These are phyloP conservation scores for Annulohypoxylon moriforme DNA, from an alignment of 495 filamentous ascomycete genomes.

Conservation along the genomic window DNA sequence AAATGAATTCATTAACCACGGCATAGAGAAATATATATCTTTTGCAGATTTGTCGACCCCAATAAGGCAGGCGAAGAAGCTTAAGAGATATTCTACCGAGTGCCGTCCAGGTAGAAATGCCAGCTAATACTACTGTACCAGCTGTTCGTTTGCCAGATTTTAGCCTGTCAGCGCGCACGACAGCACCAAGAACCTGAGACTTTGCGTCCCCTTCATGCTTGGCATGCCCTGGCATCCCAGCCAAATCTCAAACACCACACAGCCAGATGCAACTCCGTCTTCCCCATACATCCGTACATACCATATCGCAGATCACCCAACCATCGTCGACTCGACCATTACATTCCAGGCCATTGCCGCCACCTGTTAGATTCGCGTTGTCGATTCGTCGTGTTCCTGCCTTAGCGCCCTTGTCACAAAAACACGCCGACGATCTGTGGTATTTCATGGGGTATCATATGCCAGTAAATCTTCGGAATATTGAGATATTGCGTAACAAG, in stretches of 20 bases:
- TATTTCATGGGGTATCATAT: background rate
- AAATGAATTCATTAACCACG: background rate
- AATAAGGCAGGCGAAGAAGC: conserved; percentile 14
- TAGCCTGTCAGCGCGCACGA: conserved; percentile 10
- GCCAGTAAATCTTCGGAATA: conserved; percentile 10
- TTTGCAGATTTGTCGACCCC: background rate
- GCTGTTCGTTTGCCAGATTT: conserved; percentile 11
- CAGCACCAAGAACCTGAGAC: conserved; percentile 12
- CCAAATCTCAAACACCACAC: conserved; percentile 43
- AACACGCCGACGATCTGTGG: conserved; percentile 14
- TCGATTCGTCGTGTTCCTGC: conserved; percentile 42
- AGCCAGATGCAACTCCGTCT: conserved; percentile 42
- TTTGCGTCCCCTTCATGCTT: conserved; percentile 36
- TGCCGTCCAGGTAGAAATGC: background rate
- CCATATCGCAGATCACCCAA: conserved; percentile 37
- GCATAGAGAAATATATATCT: background rate
- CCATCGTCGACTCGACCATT: conserved; percentile 34
- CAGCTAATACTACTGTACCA: too few species aligned
- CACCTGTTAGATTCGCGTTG: conserved; percentile 18
- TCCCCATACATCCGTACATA: conserved; percentile 20
- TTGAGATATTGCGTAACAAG: background rate
- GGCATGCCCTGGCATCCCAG: conserved; percentile 38
- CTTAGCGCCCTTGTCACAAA: conserved; percentile 38
- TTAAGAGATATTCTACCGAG: background rate
- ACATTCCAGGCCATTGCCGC: conserved; percentile 43